Evolutionary conservation across 352 stramenopile species (phyloP), one percentile per base, ranked within the genome.

Genomic region (Pelagophyceae sp.): DNA sequence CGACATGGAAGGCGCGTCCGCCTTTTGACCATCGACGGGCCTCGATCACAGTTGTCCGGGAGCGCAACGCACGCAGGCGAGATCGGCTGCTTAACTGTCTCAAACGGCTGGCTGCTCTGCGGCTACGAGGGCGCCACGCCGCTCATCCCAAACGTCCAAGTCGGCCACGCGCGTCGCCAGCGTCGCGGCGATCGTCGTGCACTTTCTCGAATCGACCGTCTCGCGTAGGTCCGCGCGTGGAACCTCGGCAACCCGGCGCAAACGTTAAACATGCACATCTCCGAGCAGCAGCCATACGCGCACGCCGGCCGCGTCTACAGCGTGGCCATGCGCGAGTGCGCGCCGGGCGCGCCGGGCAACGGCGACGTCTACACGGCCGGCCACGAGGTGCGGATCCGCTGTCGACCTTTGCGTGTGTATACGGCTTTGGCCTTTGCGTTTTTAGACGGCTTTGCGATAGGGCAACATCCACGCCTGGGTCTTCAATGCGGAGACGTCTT

Each of bases 391-490:
- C n/a, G n/a, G n/a, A n/a, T n/a, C n/a, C n/a, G n/a, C n/a, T n/a
- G n/a, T n/a, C n/a, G n/a, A n/a, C n/a, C n/a, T n/a, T n/a, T n/a
- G n/a, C n/a, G n/a, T n/a, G n/a, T n/a, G n/a, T n/a, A n/a, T n/a
- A n/a, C n/a, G n/a, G n/a, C n/a, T n/a, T n/a, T n/a, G n/a, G n/a
- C n/a, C n/a, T n/a, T n/a, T n/a, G n/a, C n/a, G n/a, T n/a, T n/a
- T n/a, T n/a, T n/a, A n/a, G n/a, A n/a, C n/a, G n/a, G n/a, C n/a
- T n/a, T n/a, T n/a, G n/a, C n/a, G n/a, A n/a, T n/a, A n/a, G n/a
- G 67, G 67, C 67, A 19, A 31, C 15, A 58, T 74, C 67, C 67
- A 74, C 67, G 51, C 11, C 67, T 74, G 67, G 67, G 35, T 23
- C 35, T 58, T 74, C 38, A 20, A 74, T n/a, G 67, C 38, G 2